phyloP scores from a whole-genome alignment of 2,329 filamentous ascomycete species.

The Xylariaceae sp. region DNA sequence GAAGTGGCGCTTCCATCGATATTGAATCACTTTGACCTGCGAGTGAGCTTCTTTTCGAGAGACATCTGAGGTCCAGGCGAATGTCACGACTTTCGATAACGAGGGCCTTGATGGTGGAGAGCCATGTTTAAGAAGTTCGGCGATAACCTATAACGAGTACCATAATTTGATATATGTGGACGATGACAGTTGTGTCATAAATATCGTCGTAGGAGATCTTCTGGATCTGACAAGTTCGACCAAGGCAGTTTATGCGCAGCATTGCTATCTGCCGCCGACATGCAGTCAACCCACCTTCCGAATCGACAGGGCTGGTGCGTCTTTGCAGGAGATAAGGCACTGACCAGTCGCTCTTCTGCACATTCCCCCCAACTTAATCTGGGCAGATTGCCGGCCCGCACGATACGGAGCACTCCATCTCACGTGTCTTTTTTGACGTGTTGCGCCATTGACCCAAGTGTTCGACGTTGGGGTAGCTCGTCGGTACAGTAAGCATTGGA shows the following conservation, averaged over 20 bases:
- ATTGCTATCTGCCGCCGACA: constrained; percentile 4
- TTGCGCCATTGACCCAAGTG: no score
- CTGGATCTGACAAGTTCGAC: neutral
- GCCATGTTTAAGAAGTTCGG: no score
- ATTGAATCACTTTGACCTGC: neutral
- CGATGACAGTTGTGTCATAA: no score
- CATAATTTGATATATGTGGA: no score
- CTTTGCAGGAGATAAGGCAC: constrained; percentile 7
- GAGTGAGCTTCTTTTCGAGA: neutral
- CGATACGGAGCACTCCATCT: no score
- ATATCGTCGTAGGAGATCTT: neutral
- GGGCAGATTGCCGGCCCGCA: no score
- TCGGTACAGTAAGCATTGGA: no score
- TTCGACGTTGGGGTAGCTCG: no score
- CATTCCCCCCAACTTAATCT: no score
- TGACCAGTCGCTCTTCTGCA: no score
- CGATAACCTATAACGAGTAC: no score
- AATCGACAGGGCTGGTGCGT: constrained; percentile 1
- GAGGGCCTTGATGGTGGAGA: neutral
- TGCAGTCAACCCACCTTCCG: constrained; percentile 10
- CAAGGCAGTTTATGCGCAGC: neutral
- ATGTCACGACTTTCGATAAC: neutral
- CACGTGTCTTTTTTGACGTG: no score
- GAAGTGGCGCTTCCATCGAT: constrained; percentile 5
- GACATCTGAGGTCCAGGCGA: neutral